Evolutionary conservation across 108 stramenopile genomes (phyloP), one percentile per base, ranked within the genome.

Genomic region (Heterococcus sp.): DNA sequence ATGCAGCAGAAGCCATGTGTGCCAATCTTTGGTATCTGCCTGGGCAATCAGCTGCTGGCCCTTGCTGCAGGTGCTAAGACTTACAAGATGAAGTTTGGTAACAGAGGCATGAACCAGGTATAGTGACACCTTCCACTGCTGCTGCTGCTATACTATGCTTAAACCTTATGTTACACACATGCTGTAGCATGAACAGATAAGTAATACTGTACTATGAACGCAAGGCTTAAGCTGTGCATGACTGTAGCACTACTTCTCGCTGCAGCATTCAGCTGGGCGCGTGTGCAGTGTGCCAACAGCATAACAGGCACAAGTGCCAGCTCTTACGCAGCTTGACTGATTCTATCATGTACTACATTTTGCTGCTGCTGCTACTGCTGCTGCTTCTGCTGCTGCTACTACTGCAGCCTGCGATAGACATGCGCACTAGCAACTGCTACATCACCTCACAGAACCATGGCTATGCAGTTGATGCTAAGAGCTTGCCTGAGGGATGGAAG

Each of bases 11-110:
- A 75, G 36, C 73, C 79, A 28, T 58, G 46, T 21, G 87, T 90
- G 33, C 99, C 99, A 31, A 95, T 99, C 72, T 99, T 98, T 85
- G 98, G 98, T 26, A 99, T 98, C 72, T 98, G 97, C 86, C 88
- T 99, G 28, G 99, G 99, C 65, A 99, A 97, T 87, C 99, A 99
- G 91, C 86, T 99, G 40, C 84, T 99, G 35, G 91, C 94, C 2
- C 89, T 99, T 64, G 97, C 99, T 8, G 96, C 96, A 3, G 99
- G 99, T 64, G 97, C 58, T 4, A 28, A 68, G 71, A 97, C 97
- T 3, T 95, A 94, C 89, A 99, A 99, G 86, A 86, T 99, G 73
- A 95, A 94, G 84, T 99, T 95, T 86, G 99, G 99, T 65, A 99
- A 99, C 89, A 92, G 98, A 67, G 95, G 97, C 37, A 87, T 86